Conservation (phyloP, 345 rosid species). For the Heritiera littoralis region DNA sequence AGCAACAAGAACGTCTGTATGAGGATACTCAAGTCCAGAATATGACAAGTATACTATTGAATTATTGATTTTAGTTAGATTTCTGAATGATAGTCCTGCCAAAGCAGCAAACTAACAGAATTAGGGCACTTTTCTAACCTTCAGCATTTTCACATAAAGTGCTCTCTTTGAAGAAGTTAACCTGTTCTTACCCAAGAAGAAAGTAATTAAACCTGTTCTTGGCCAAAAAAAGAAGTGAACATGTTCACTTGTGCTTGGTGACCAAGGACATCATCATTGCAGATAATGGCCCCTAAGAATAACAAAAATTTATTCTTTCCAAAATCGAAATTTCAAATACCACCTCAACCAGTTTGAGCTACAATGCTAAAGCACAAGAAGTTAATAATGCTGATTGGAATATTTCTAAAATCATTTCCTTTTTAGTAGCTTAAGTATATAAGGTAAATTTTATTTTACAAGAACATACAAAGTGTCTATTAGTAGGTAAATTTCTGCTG, state of each 20-base stretch:
- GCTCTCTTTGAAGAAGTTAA: not conserved
- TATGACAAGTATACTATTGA: not conserved
- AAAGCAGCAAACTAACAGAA: not conserved
- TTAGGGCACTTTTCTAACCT: not conserved
- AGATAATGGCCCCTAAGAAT: not conserved
- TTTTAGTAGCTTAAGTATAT: not conserved
- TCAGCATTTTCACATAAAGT: not conserved
- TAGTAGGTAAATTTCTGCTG: not conserved
- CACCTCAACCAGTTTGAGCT: not conserved
- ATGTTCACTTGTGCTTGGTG: not conserved
- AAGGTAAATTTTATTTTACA: not conserved
- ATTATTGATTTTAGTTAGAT: not conserved
- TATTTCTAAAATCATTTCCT: not conserved
- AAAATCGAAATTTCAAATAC: not conserved
- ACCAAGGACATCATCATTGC: not conserved
- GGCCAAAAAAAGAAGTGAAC: no score
- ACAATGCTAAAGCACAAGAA: constrained; percentile 2
- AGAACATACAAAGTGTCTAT: not conserved
- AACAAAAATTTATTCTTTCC: not conserved
- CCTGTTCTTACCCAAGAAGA: no score
- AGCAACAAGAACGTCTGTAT: not conserved
- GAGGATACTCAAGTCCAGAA: constrained; percentile 1
- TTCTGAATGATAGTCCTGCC: not conserved
- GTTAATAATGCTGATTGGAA: not conserved
- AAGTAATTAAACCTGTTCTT: not conserved